Evolutionary conservation across 768 basidiomycete genomes (phyloP), one percentile per base, ranked within the genome.

Genomic region (Pleurotus sapidus): DNA sequence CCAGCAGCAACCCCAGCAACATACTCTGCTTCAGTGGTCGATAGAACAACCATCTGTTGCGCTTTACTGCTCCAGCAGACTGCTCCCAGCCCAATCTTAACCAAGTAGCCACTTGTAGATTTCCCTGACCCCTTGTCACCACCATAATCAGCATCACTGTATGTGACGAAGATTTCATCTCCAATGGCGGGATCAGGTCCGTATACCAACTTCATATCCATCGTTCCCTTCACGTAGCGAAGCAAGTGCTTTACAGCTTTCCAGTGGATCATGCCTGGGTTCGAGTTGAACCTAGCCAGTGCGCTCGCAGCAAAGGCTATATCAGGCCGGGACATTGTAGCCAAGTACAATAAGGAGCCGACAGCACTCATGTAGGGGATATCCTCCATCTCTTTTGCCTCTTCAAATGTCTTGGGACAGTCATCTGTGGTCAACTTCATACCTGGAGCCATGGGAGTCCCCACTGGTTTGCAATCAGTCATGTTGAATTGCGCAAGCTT

Each of bases 191-290:
- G 42, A 30, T 55, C 23, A 4, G 56, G 60, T 17, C 55, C 46
- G 57, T 63, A 68, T 11, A 57, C 63, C 37, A 73, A 59, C 24
- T 53, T 55, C 15, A 55, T 58, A 47, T 69, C 60, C 3, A 59
- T 39, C 2, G 74, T 72, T 5, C 76, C 74, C 57, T 70, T 70
- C 50, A 77, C 60, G 57, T 76, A 77, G 14, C 65, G 55, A 20
- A 74, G 62, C 47, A 77, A 46, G 47, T 69, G 70, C 49, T 74
- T 72, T 23, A 71, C 68, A 4, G 72, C 72, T 20, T 67, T 62
- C 75, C 73, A 76, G 60, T 78, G 77, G 0, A 17, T 30, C 6
- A 45, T 18, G 0, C 69, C 70, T 37, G 71, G 68, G 34, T 69
- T 63, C 15, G 45, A 40, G 46, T 56, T 61, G 67, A 67, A 73